Evolutionary conservation across 768 basidiomycete species (phyloP).

Genomic region (Mycena filopes): DNA sequence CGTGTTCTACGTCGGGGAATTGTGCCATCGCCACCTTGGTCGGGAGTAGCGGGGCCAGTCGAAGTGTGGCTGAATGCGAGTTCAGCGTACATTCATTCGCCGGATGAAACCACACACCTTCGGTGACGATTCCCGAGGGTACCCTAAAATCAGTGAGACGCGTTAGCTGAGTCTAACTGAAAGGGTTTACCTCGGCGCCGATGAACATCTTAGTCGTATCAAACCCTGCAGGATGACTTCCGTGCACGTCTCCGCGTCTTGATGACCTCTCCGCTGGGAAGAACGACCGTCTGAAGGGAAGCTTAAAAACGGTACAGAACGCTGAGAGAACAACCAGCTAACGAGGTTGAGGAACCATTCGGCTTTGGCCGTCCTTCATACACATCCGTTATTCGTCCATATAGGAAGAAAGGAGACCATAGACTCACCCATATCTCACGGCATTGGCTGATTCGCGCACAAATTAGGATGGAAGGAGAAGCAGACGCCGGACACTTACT

Average conservation of each 20-base stretch:
- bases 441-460: constrained; percentile 66
- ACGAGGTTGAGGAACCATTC: constrained; percentile 91
- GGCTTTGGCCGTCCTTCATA: constrained; percentile 70
- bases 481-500: constrained; percentile 57
- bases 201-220: constrained; percentile 91
- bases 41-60: constrained; percentile 83
- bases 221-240: constrained; percentile 89
- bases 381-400: not conserved
- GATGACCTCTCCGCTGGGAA: constrained; percentile 87
- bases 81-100: not conserved
- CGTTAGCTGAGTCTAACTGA: not conserved
- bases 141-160: constrained; percentile 15
- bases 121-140: constrained; percentile 33
- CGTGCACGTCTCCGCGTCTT: constrained; percentile 84
- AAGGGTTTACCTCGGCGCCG: constrained; percentile 67
- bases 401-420: not conserved
- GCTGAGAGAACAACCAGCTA: constrained; percentile 37
- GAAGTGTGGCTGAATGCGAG: constrained; percentile 72
- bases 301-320: constrained; percentile 1
- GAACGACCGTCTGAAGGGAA: constrained; percentile 75
- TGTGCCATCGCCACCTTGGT: constrained; percentile 90
- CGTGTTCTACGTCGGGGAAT: constrained; percentile 82
- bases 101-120: constrained; percentile 15
- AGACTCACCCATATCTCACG: constrained; percentile 76
- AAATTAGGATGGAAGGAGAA: not conserved